Conservation (phyloP, 192 early-diverging fungal species). For the Allomyces macrogynus region DNA sequence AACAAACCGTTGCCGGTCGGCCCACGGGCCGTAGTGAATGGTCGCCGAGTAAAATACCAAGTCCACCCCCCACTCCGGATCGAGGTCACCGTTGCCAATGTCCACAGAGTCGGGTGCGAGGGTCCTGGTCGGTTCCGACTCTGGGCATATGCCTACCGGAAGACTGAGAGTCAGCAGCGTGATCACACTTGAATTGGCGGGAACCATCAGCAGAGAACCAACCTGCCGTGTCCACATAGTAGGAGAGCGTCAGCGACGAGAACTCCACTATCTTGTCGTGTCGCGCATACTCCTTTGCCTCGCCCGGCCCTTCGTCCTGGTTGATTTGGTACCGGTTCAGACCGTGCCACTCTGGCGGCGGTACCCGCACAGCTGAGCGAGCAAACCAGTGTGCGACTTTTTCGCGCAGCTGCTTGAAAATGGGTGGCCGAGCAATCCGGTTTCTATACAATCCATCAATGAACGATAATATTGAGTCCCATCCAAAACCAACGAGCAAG, state of each 20-base stretch:
- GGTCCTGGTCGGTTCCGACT: too few relatives aligned
- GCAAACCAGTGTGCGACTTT: too few relatives aligned
- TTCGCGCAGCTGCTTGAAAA: too few relatives aligned
- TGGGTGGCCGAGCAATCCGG: too few relatives aligned
- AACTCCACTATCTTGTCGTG: slow-evolving; percentile 38
- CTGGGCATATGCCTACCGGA: too few relatives aligned
- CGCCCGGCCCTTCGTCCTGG: background rate
- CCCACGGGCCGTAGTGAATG: slow-evolving; percentile 62
- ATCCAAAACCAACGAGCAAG: too few relatives aligned
- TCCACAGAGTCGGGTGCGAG: slow-evolving; percentile 9
- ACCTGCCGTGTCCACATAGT: slow-evolving; percentile 49
- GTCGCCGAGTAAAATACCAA: slow-evolving; percentile 31
- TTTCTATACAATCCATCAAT: too few relatives aligned
- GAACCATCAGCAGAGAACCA: background rate
- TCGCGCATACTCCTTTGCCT: slow-evolving; percentile 40
- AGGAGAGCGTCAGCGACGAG: slow-evolving; percentile 27
- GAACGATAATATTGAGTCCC: too few relatives aligned
- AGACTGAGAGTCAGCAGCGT: too few relatives aligned
- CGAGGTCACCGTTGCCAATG: slow-evolving; percentile 29
- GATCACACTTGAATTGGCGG: too few relatives aligned
- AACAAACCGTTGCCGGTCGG: slow-evolving; percentile 44
- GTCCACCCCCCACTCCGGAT: slow-evolving; percentile 50
- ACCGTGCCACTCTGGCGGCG: background rate
- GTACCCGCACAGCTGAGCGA: too few relatives aligned
- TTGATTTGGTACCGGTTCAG: slow-evolving; percentile 5